Evolutionary conservation across 495 filamentous ascomycete genomes (phyloP).

Genomic region (Immersiella caudata): DNA sequence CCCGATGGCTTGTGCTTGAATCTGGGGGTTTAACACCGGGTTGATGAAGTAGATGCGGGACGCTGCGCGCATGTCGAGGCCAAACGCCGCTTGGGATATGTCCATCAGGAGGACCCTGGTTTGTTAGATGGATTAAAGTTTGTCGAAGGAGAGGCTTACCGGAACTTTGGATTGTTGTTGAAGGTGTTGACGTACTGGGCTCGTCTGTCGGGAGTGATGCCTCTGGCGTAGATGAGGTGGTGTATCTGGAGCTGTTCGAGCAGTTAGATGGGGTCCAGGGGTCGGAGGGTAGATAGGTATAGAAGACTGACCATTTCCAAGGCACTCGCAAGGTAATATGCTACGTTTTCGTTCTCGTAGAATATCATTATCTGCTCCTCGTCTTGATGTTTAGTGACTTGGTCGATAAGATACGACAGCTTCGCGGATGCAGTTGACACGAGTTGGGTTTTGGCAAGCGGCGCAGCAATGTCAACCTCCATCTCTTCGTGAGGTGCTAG

Average conservation of each 20-base stretch:
- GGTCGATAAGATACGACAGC: conserved; percentile 79
- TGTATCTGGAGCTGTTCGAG: conserved; percentile 59
- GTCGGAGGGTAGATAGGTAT: neutral
- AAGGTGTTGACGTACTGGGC: conserved; percentile 78
- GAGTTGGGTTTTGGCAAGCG: conserved; percentile 64
- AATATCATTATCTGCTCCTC: conserved; percentile 89
- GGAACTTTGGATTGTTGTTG: conserved; percentile 62
- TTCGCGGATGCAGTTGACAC: conserved; percentile 85
- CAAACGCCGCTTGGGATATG: conserved; percentile 81
- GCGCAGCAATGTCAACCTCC: conserved; percentile 41
- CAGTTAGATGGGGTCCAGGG: neutral
- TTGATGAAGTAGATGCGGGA: conserved; percentile 91
- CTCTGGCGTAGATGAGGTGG: conserved; percentile 80
- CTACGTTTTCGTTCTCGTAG: conserved; percentile 84
- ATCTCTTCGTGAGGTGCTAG: neutral
- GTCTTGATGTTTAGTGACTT: conserved; percentile 64
- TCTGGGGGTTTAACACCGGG: conserved; percentile 80
- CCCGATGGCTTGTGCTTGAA: conserved; percentile 91
- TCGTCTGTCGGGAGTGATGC: conserved; percentile 59
- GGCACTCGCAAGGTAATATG: conserved; percentile 79
- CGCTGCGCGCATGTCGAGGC: conserved; percentile 79
- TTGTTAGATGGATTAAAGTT: no score
- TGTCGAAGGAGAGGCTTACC: conserved; percentile 27
- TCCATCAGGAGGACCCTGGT: conserved; percentile 86
- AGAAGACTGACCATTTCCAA: conserved; percentile 62